Evolutionary conservation across 169 alveolate species (phyloP), one percentile per base, ranked within the genome.

Genomic region (Plasmodium knowlesi): DNA sequence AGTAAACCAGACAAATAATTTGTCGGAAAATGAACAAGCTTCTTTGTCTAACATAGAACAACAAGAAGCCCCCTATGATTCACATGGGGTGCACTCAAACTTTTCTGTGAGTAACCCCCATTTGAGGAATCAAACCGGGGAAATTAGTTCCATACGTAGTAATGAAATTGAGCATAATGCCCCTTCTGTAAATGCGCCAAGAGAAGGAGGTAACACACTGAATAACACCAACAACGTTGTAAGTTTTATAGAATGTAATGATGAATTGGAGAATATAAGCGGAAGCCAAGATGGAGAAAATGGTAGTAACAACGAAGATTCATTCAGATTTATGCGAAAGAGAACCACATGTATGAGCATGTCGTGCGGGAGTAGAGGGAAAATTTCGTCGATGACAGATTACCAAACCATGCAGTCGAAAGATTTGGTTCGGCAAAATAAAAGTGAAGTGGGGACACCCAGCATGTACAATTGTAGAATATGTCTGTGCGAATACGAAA

Each of bases 401-500:
- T 67, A 25, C 3, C 14, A 28, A 34, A 34, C 41, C n/a, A 25
- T 41, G 16, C 25, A 22, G 14, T 79, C 50, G 25, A n/a, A 22
- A 34, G 81, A 71, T 19, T 5, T 70, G 28, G 41, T 8, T 5
- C 50, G 25, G 22, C 54, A 12, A n/a, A 37, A 39, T 39, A 78
- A 37, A 37, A 30, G 54, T 25, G 85, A 76, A 28, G 46, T 9
- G 22, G 30, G 76, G 50, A 73, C 41, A 3, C 93, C 92, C 9
- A 89, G 86, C 61, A 70, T 92, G 57, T 86, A 86, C 67, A 82
- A 81, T 30, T 98, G 99, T 91, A 95, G 99, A 85, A 98, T 98
- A 67, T 98, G 99, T 79, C 95, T 98, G 83, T 96, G 98, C 61
- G 97, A 96, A 74, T 97, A 96, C 73, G 98, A 96, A 9, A 97